Evolutionary conservation across 257 asterid species (phyloP).

Genomic region (Henckelia pumila): DNA sequence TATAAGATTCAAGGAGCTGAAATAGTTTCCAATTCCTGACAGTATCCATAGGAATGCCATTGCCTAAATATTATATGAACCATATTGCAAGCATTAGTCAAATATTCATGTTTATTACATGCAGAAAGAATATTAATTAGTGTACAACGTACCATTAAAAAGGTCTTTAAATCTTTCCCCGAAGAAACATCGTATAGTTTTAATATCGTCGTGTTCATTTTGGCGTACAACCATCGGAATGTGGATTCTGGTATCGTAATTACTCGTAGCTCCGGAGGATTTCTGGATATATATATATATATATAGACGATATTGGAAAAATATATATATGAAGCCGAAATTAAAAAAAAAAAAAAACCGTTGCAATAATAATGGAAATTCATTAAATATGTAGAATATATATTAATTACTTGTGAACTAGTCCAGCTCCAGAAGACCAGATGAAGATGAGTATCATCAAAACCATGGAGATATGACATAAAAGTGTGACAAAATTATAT

Average conservation of each 20-base stretch:
- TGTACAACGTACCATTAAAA: constrained; percentile 47
- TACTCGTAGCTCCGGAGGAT: constrained; percentile 50
- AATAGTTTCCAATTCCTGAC: constrained; percentile 63
- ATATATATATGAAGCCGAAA: too few species aligned
- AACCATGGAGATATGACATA: constrained; percentile 48
- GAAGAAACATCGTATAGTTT: constrained; percentile 59
- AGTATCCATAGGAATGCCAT: constrained; percentile 56
- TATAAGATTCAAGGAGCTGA: constrained; percentile 65
- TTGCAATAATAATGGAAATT: too few species aligned
- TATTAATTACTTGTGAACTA: constrained; percentile 58
- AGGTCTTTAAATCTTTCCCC: constrained; percentile 69
- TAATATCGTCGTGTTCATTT: constrained; percentile 42
- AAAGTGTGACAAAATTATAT: constrained; percentile 62
- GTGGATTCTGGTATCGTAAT: constrained; percentile 61
- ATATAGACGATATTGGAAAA: not conserved
- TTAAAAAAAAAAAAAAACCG: too few species aligned
- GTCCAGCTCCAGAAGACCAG: constrained; percentile 70
- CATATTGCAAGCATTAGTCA: not conserved
- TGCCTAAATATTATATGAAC: constrained; percentile 33
- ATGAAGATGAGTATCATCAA: constrained; percentile 49
- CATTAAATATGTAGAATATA: too few species aligned
- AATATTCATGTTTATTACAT: too few species aligned
- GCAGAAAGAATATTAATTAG: not conserved
- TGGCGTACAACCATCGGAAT: constrained; percentile 53
- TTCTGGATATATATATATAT: too few species aligned